Percentiles rank a stretch among this genome's conserved stretches.
Evolutionary conservation across 2,329 filamentous ascomycete genomes (phyloP).

Genomic region (Tolypocladium cylindrosporum): DNA sequence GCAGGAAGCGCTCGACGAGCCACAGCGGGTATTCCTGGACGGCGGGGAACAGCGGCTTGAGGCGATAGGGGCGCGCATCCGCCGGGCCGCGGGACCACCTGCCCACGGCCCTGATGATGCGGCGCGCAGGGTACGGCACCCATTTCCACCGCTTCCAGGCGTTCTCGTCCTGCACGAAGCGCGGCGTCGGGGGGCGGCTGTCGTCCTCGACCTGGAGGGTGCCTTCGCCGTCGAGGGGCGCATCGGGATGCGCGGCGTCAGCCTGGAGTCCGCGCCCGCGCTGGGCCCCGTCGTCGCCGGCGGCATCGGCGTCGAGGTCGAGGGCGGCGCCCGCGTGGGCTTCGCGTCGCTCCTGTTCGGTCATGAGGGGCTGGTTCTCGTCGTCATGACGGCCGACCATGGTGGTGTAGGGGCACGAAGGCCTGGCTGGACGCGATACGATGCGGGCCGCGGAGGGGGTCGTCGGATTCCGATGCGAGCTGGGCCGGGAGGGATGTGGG

Average conservation of each 20-base stretch:
- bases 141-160: constrained; percentile 41
- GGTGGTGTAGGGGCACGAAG: constrained; percentile 3
- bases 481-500: neutral
- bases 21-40: constrained; percentile 58
- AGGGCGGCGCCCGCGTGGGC: constrained; percentile 12
- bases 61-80: constrained; percentile 36
- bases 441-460: neutral
- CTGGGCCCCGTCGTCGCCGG: neutral
- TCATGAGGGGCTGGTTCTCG: constrained; percentile 30
- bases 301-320: neutral
- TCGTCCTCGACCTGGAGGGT: constrained; percentile 36
- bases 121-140: constrained; percentile 47
- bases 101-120: constrained; percentile 27
- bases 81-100: constrained; percentile 47
- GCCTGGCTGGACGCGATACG: neutral
- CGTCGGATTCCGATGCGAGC: neutral
- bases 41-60: constrained; percentile 51
- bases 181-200: constrained; percentile 38
- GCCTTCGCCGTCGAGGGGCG: constrained; percentile 24
- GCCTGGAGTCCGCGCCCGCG: constrained; percentile 4
- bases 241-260: constrained; percentile 27
- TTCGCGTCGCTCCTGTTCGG: constrained; percentile 20
- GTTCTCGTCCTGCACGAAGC: constrained; percentile 47
- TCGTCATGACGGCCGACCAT: constrained; percentile 22
- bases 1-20: constrained; percentile 52